Percentiles rank a stretch among this genome's conserved stretches.
These are phyloP conservation scores for Arthrobotrys musiformis DNA, from an alignment of 2,329 filamentous ascomycete species.

Conservation along the genomic window DNA sequence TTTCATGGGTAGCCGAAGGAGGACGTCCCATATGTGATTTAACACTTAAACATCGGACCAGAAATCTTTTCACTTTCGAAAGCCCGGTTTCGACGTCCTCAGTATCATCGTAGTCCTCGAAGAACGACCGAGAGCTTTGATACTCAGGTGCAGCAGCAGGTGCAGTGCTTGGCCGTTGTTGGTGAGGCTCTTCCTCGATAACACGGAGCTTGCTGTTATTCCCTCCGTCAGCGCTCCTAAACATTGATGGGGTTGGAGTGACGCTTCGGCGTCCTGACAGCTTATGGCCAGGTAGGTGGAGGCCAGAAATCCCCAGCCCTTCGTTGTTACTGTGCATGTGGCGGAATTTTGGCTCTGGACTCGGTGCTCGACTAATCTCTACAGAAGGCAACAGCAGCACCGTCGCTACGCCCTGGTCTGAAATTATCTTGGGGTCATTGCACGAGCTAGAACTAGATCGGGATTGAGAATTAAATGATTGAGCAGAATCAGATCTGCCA, in stretches of 20 bases:
- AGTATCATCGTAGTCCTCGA: slow-evolving; percentile 38
- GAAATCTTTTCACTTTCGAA: slow-evolving; percentile 14
- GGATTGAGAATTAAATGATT: background rate
- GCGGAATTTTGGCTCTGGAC: background rate
- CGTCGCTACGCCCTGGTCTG: background rate
- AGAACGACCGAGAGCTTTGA: slow-evolving; percentile 32
- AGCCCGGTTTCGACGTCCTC: slow-evolving; percentile 7
- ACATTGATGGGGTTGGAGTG: slow-evolving; percentile 30
- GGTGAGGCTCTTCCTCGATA: slow-evolving; percentile 35
- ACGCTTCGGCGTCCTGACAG: background rate
- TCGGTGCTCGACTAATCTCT: background rate
- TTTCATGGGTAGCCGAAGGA: background rate
- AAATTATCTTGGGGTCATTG: background rate
- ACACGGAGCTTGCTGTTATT: slow-evolving; percentile 5
- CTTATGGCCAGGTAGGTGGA: background rate
- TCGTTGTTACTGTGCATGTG: background rate
- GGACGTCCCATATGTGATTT: background rate
- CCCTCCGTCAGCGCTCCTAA: slow-evolving; percentile 15
- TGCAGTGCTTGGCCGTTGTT: slow-evolving; percentile 18
- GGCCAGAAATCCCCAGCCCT: background rate
- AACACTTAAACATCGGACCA: slow-evolving; percentile 24
- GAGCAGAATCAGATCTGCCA: background rate
- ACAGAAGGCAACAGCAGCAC: background rate
- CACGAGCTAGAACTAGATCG: slow-evolving; percentile 11
- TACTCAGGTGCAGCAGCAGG: slow-evolving; percentile 28